Percentiles rank a stretch among this genome's conserved stretches.
phyloP scores from a whole-genome alignment of 148 eudicot species.

The Oxyria digyna region DNA sequence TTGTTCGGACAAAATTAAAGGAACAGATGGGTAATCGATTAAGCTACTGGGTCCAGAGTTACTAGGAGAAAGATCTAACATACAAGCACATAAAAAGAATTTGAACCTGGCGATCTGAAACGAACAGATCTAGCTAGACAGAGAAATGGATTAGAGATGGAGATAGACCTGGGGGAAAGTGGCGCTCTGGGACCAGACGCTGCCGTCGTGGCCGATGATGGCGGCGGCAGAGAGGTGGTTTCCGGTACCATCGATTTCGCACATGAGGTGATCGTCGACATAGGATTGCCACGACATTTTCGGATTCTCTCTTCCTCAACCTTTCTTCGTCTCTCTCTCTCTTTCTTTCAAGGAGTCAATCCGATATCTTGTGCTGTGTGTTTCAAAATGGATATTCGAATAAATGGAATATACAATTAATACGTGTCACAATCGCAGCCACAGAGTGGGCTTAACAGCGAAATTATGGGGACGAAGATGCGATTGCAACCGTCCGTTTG shows the following conservation, averaged over 20 bases:
- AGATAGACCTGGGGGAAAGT: constrained; percentile 5
- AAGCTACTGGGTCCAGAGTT: too few relatives aligned
- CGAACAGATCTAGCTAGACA: too few relatives aligned
- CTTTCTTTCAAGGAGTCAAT: too few relatives aligned
- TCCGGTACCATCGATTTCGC: constrained; percentile 5
- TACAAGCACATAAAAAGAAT: background rate
- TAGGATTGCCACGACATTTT: constrained; percentile 11
- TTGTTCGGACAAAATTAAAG: background rate
- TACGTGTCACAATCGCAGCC: too few relatives aligned
- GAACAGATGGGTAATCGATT: background rate
- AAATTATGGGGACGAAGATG: too few relatives aligned
- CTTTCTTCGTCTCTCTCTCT: background rate
- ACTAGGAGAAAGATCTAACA: background rate
- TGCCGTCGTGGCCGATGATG: constrained; percentile 7
- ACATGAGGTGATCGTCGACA: constrained; percentile 8
- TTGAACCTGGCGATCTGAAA: background rate
- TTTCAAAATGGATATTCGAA: background rate
- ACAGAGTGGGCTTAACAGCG: too few relatives aligned
- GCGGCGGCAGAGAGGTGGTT: constrained; percentile 6
- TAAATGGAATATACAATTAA: background rate
- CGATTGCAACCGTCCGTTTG: too few relatives aligned
- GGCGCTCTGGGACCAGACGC: constrained; percentile 8
- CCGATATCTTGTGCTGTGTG: too few relatives aligned
- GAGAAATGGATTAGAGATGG: too few relatives aligned
- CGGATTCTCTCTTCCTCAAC: background rate